Evolutionary conservation across 805 yeast species (phyloP), one percentile per base, ranked within the genome.

Genomic region (Yueomyces sp.): DNA sequence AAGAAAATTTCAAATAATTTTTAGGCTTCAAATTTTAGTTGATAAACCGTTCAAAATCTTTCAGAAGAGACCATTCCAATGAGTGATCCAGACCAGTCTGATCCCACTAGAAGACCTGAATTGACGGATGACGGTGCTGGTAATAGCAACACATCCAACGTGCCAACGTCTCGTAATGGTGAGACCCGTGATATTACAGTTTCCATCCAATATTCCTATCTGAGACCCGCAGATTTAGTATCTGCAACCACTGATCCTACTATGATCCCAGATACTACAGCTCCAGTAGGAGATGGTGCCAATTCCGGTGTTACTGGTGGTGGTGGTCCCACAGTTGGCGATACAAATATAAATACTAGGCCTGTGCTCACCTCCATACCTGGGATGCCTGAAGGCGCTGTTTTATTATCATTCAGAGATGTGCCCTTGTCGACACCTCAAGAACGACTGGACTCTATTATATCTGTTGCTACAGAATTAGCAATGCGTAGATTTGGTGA

Each of bases 401-500:
- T 81, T 34, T 70, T 79, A 33, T 62, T 81, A 51, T 75, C 79
- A 37, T 74, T 81, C 31, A 85, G 87, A n/a, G 78, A 79, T 51
- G 76, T 76, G 38, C 73, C 80, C 0, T 60, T 69, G 19, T 74
- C 76, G 45, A 66, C 77, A 31, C 76, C 79, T 43, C 81, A 78
- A n/a, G 70, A 72, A 36, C 69, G 75, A 34, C 65, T 81, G 32
- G 79, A 76, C 52, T 76, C 74, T 34, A 67, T 81, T 44, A 73
- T 82, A 9, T 66, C 79, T 29, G 61, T 81, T 45, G 86, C 87
- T 2, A 79, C 88, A 0, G 76, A 77, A 28, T 70, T 81, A 59
- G 87, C 87, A 1, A 68, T 79, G 56, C 65, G 80, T 37, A 76
- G 85, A 12, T 73, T 81, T 36, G 68, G 75, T 3, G 69, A 73